These are phyloP conservation scores for Malbranchea zuffiana DNA, from an alignment of 2,329 filamentous ascomycete genomes.

Conservation along the genomic window DNA sequence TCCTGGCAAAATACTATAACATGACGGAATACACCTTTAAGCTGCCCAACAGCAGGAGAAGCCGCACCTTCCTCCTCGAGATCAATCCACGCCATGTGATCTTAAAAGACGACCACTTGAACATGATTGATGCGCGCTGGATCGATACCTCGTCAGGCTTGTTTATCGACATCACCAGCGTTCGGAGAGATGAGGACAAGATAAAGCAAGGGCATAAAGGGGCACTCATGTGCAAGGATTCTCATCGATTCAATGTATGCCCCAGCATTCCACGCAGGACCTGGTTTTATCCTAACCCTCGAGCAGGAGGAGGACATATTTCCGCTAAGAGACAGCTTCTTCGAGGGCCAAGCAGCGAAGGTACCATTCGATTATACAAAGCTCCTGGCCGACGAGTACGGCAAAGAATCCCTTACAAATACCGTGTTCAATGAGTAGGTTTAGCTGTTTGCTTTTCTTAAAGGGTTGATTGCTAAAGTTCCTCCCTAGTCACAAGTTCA, in stretches of 20 bases:
- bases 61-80: constrained; percentile 45
- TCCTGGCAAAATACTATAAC: constrained; percentile 50
- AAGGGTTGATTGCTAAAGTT: constrained; percentile 7
- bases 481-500: constrained; percentile 25
- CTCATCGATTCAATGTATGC: constrained; percentile 40
- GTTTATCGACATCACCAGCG: constrained; percentile 52
- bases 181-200: constrained; percentile 38
- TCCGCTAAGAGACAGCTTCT: constrained; percentile 44
- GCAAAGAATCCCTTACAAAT: constrained; percentile 37
- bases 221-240: constrained; percentile 47
- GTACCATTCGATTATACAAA: constrained; percentile 48
- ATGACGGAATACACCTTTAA: constrained; percentile 47
- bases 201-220: constrained; percentile 30
- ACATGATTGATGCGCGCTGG: constrained; percentile 52
- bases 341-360: constrained; percentile 44
- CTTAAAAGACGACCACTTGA: constrained; percentile 37
- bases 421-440: constrained; percentile 35
- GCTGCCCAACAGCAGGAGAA: constrained; percentile 26
- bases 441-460: not conserved
- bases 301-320: constrained; percentile 42
- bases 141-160: constrained; percentile 49
- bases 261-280: not conserved
- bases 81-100: constrained; percentile 47
- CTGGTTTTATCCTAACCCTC: not conserved
- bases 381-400: constrained; percentile 47